Conservation (phyloP, 257 asterid genomes). For the Nemophila menziesii region DNA sequence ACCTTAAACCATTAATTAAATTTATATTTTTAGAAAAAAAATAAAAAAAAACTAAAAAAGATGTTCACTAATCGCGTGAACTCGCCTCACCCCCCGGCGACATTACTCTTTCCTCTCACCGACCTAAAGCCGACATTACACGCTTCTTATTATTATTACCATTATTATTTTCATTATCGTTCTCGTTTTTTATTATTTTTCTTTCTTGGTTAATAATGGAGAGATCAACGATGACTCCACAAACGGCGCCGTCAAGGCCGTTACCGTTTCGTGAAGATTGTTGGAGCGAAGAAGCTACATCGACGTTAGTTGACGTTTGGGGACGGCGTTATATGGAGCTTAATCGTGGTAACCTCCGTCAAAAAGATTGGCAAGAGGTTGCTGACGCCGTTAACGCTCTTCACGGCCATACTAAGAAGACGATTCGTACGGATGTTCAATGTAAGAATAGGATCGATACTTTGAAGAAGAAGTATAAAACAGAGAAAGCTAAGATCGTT, state of each 20-base stretch:
- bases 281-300: conserved; percentile 80
- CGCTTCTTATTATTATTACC: background rate
- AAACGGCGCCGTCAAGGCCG: conserved; percentile 39
- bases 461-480: conserved; percentile 78
- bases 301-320: conserved; percentile 75
- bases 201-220: background rate
- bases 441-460: conserved; percentile 91
- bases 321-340: conserved; percentile 64
- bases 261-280: conserved; percentile 70
- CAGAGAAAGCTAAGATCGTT: conserved; percentile 48
- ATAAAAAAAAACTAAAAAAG: no score
- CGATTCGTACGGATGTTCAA: conserved; percentile 62
- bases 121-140: background rate
- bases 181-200: no score
- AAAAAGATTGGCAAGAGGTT: conserved; percentile 84
- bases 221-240: conserved; percentile 13
- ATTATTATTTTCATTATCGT: no score
- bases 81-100: background rate
- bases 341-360: conserved; percentile 67
- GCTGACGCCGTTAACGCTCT: conserved; percentile 53
- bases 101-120: conserved; percentile 1
- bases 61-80: background rate
- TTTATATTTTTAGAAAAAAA: no score
- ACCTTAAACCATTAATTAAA: no score
- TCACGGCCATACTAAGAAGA: conserved; percentile 61